Conservation (phyloP, 768 basidiomycete genomes). For the Filobasidium floriforme region DNA sequence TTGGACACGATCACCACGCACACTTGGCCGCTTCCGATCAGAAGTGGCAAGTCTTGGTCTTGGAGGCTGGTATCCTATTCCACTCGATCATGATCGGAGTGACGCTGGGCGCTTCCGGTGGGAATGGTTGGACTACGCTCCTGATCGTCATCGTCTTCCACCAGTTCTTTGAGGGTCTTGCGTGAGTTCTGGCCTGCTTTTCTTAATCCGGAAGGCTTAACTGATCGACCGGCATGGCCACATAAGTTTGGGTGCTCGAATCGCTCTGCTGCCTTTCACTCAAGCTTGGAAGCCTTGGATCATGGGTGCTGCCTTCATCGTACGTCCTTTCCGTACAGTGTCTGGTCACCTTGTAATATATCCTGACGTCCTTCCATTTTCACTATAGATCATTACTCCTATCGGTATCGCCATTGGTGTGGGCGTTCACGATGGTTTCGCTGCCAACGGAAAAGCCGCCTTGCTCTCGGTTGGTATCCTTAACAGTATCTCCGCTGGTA, state of each 20-base stretch:
- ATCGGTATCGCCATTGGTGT: slow-evolving; percentile 38
- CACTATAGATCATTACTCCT: slow-evolving; percentile 34
- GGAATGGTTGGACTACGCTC: slow-evolving; percentile 41
- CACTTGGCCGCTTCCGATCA: slow-evolving; percentile 25
- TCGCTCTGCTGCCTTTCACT: slow-evolving; percentile 29
- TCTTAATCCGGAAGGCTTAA: not conserved
- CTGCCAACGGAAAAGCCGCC: slow-evolving; percentile 21
- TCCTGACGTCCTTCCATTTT: not conserved
- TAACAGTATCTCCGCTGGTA: slow-evolving; percentile 29
- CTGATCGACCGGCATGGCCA: not conserved
- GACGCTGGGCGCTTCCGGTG: slow-evolving; percentile 33
- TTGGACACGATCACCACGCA: slow-evolving; percentile 9
- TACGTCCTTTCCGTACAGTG: not conserved
- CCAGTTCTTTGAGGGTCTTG: slow-evolving; percentile 40
- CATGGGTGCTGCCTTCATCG: slow-evolving; percentile 33
- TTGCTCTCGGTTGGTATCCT: slow-evolving; percentile 29
- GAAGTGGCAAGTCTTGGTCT: slow-evolving; percentile 36
- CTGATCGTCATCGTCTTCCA: slow-evolving; percentile 42
- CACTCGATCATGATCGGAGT: slow-evolving; percentile 46
- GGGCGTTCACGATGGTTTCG: slow-evolving; percentile 18
- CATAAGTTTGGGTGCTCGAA: slow-evolving; percentile 31
- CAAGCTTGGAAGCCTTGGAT: slow-evolving; percentile 25
- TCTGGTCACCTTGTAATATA: not conserved
- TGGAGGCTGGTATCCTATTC: slow-evolving; percentile 36
- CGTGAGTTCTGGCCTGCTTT: not conserved